Evolutionary conservation across 805 yeast genomes (phyloP), one percentile per base, ranked within the genome.

Genomic region (Wickerhamiella alocasiicola): DNA sequence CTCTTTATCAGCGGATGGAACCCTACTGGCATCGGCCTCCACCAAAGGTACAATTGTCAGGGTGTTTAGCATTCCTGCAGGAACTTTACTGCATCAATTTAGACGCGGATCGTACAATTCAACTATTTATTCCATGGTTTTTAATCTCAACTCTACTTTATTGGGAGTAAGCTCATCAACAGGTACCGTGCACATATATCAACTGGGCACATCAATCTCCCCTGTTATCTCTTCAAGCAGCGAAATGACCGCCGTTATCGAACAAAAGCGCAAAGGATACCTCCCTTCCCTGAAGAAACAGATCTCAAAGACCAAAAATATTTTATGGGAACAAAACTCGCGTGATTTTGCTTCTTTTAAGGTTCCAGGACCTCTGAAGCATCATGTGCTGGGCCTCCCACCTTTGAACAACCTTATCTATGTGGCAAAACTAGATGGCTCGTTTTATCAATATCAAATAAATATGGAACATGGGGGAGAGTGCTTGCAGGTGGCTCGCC

Each of bases 401-500:
- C 55, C 62, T 16, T 49, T 53, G 11, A 44, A 54, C 6, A 54
- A 50, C 37, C 42, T 51, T 17, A 46, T 58, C 21, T 60, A 71
- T 51, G 75, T 85, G 5, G 82, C 83, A 3, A 82, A 94, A 1
- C 70, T 79, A 0, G 81, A 76, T 43, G 97, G 97, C 0, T 73
- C 71, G 49, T 79, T 81, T 49, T 80, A 78, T 52, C 81, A 80
- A 38, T 88, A 83, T 57, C 78, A 78, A 2, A 62, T 88, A 34
- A 91, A 84, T 46, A 78, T 91, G 0, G 93, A 78, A 46, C 62
- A 87, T 41, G 97, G 97, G 1, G 98, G 98, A 2, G 95, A 87
- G 55, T 88, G 97, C 60, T 72, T 79, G 29, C 63, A 84, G 46
- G 63, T 81, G 42, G 74, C 77, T 46, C 94, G 83, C 53, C 78